Conservation (phyloP, 768 basidiomycete genomes). For the Macrolepiota fuliginosa region DNA sequence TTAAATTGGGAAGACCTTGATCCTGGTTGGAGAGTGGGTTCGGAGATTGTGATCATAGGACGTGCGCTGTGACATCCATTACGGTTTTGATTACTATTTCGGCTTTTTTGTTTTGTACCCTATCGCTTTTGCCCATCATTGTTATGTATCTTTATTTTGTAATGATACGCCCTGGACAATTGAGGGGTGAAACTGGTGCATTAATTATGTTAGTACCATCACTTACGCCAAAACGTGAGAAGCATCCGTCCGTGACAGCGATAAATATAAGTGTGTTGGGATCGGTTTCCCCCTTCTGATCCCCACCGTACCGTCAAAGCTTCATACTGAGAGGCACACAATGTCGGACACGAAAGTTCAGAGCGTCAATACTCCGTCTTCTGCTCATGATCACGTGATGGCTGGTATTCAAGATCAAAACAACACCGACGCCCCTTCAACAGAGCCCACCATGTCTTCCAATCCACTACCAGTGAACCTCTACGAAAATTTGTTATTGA, state of each 20-base stretch:
- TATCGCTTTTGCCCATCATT: neutral
- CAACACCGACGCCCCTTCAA: neutral
- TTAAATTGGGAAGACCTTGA: neutral
- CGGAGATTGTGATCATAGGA: neutral
- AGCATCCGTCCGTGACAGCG: neutral
- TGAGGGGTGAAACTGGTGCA: too few species aligned
- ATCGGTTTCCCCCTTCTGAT: neutral
- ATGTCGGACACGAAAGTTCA: neutral
- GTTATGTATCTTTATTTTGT: neutral
- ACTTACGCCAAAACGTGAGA: conserved; percentile 7
- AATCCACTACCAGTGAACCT: conserved; percentile 42
- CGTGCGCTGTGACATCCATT: neutral
- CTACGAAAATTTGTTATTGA: conserved; percentile 58
- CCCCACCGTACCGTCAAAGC: neutral
- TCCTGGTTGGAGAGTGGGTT: neutral
- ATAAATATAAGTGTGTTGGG: neutral
- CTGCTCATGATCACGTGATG: conserved; percentile 8
- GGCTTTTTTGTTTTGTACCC: neutral
- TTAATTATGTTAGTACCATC: neutral
- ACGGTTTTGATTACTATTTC: too few species aligned
- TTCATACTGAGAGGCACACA: neutral
- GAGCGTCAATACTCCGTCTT: neutral
- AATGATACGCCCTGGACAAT: too few species aligned
- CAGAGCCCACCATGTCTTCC: conserved; percentile 24
- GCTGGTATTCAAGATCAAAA: neutral